Evolutionary conservation across 1,139 yeast species (phyloP).

Genomic region (Magnusiomyces magnusii): DNA sequence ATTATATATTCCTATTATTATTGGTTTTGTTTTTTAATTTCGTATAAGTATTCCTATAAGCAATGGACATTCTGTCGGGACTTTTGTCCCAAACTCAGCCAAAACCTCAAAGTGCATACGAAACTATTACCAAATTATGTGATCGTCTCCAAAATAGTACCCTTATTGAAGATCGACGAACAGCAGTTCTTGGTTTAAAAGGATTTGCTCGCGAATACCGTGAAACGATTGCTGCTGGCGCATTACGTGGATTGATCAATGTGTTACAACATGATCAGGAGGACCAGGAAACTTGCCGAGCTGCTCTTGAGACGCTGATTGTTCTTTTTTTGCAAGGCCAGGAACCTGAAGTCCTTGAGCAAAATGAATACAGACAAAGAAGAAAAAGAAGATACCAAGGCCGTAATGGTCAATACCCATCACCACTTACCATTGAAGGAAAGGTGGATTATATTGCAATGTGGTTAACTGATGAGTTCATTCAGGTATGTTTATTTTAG

Average conservation of each 20-base stretch:
- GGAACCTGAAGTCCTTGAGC: slow-evolving; percentile 31
- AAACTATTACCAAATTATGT: slow-evolving; percentile 81
- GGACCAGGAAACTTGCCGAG: slow-evolving; percentile 69
- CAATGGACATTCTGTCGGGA: slow-evolving; percentile 42
- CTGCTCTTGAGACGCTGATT: slow-evolving; percentile 76
- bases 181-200: slow-evolving; percentile 85
- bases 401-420: slow-evolving; percentile 49
- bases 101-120: slow-evolving; percentile 62
- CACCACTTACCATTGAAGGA: slow-evolving; percentile 48
- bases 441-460: slow-evolving; percentile 75
- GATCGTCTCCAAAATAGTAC: slow-evolving; percentile 83
- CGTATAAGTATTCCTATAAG: too few species aligned
- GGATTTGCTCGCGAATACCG: slow-evolving; percentile 86
- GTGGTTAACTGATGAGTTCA: slow-evolving; percentile 93
- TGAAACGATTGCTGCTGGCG: slow-evolving; percentile 85
- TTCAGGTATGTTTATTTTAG: slow-evolving; percentile 40
- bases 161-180: slow-evolving; percentile 74
- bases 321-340: slow-evolving; percentile 52
- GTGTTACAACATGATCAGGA: slow-evolving; percentile 60
- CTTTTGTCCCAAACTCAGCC: slow-evolving; percentile 42
- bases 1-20: not conserved
- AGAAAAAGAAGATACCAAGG: slow-evolving; percentile 16
- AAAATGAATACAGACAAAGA: slow-evolving; percentile 43
- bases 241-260: slow-evolving; percentile 64
- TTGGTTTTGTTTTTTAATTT: too few species aligned